Evolutionary conservation across 371 early-diverging fungal genomes (phyloP).

Genomic region (Syncephalis fuscata): DNA sequence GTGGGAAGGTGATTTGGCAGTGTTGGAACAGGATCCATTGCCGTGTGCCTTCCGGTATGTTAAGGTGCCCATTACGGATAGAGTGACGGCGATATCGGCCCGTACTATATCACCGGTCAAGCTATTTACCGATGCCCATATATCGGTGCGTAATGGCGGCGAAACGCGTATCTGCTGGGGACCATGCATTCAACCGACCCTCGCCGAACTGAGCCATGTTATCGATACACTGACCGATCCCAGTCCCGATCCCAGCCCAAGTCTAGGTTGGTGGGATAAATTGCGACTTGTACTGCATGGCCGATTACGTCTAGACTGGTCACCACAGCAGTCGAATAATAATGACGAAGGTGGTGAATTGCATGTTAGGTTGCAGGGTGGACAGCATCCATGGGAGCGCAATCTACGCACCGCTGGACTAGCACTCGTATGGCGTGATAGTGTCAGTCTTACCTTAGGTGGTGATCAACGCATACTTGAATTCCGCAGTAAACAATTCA

Average conservation of each 20-base stretch:
- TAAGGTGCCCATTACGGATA: no score
- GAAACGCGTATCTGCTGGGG: conserved; percentile 19
- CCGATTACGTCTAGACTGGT: no score
- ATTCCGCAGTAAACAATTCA: conserved; percentile 23
- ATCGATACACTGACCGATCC: conserved; percentile 44
- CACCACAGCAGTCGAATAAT: no score
- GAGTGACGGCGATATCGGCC: no score
- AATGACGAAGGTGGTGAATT: conserved; percentile 42
- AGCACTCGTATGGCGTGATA: conserved; percentile 22
- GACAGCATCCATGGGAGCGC: conserved; percentile 25
- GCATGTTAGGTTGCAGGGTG: conserved; percentile 22
- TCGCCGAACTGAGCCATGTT: conserved; percentile 39
- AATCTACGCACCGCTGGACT: conserved; percentile 23
- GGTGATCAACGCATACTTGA: conserved; percentile 19
- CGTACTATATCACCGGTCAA: no score
- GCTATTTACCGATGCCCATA: no score
- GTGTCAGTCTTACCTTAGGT: conserved; percentile 19
- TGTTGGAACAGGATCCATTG: no score
- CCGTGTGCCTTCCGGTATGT: no score
- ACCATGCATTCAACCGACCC: conserved; percentile 36
- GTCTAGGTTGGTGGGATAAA: conserved; percentile 67
- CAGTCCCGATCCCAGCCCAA: conserved; percentile 44
- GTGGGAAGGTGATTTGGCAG: no score
- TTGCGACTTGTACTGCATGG: conserved; percentile 48
- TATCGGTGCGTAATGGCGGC: no score